These are phyloP conservation scores for Kuraishia piskuri DNA, from an alignment of 805 yeast species.

Conservation along the genomic window DNA sequence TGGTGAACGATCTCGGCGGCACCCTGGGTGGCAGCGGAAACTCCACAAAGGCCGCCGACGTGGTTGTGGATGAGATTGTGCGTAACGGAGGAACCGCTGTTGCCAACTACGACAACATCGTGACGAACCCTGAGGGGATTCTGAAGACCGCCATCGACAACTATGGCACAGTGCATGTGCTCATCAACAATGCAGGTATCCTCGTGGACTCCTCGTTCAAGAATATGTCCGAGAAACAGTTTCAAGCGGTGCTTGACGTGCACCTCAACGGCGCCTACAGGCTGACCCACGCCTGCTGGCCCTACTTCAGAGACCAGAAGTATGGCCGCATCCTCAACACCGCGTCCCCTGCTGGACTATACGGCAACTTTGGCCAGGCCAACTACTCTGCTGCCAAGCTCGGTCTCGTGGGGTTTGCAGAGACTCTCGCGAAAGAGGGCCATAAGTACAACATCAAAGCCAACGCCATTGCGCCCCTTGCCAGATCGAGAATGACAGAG, in stretches of 20 bases:
- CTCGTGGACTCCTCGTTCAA: conserved; percentile 80
- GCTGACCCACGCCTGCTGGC: conserved; percentile 89
- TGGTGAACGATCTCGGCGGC: conserved; percentile 92
- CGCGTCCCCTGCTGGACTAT: conserved; percentile 95
- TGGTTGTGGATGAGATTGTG: conserved; percentile 79
- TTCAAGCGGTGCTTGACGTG: conserved; percentile 71
- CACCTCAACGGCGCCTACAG: conserved; percentile 87
- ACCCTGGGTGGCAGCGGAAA: conserved; percentile 67
- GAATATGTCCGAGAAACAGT: conserved; percentile 78
- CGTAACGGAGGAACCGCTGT: conserved; percentile 78
- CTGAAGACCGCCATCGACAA: conserved; percentile 77
- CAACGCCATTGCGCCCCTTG: conserved; percentile 89
- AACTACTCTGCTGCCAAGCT: conserved; percentile 92
- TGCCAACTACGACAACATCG: conserved; percentile 88
- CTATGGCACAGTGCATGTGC: conserved; percentile 82
- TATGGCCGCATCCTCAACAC: conserved; percentile 89
- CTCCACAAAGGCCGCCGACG: conserved; percentile 71
- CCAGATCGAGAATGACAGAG: conserved; percentile 95
- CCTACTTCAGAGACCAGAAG: conserved; percentile 71
- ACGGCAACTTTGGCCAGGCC: conserved; percentile 95
- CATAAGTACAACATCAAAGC: conserved; percentile 71
- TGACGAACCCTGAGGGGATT: conserved; percentile 74
- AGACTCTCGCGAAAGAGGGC: conserved; percentile 94
- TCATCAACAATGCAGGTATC: conserved; percentile 93
- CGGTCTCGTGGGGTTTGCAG: conserved; percentile 85